Evolutionary conservation across 148 eudicot genomes (phyloP).

Genomic region (Cornus suecica): DNA sequence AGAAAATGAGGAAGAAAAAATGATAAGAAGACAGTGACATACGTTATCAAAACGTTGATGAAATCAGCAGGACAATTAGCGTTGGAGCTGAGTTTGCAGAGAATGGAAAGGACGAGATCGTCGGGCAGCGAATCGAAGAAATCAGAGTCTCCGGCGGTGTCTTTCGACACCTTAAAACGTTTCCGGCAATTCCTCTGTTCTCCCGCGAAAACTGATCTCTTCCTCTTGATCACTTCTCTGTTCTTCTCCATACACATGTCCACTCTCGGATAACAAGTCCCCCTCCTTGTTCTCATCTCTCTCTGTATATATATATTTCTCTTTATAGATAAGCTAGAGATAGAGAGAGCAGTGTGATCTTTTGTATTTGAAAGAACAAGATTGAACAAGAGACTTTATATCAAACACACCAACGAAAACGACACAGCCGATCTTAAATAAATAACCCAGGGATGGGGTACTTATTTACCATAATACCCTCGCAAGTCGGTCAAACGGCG

Average conservation of each 20-base stretch:
- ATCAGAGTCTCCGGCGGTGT: conserved; percentile 20
- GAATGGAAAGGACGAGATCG: conserved; percentile 46
- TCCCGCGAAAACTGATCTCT: conserved; percentile 10
- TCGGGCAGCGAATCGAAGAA: conserved; percentile 50
- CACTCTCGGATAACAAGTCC: conserved; percentile 31
- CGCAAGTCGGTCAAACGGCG: conserved; percentile 37
- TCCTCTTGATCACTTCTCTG: conserved; percentile 10
- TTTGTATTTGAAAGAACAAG: conserved; percentile 11
- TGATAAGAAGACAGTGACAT: conserved; percentile 1
- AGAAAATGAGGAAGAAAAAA: neutral
- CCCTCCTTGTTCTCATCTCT: conserved; percentile 60
- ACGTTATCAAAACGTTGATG: conserved; percentile 44
- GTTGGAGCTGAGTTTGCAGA: conserved; percentile 44
- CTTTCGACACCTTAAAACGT: conserved; percentile 22
- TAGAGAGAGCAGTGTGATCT: conserved; percentile 7
- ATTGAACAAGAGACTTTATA: neutral
- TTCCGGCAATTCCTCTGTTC: conserved; percentile 26
- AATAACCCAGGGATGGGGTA: neutral
- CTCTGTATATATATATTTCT: neutral
- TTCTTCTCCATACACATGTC: conserved; percentile 16
- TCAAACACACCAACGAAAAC: conserved; percentile 13
- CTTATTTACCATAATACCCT: conserved; percentile 9
- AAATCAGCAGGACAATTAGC: conserved; percentile 51
- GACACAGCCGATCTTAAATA: conserved; percentile 18
- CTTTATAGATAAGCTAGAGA: neutral